Base-by-base conservation (phyloP, 345 rosid genomes). In the Hibiscus trionum region DNA sequence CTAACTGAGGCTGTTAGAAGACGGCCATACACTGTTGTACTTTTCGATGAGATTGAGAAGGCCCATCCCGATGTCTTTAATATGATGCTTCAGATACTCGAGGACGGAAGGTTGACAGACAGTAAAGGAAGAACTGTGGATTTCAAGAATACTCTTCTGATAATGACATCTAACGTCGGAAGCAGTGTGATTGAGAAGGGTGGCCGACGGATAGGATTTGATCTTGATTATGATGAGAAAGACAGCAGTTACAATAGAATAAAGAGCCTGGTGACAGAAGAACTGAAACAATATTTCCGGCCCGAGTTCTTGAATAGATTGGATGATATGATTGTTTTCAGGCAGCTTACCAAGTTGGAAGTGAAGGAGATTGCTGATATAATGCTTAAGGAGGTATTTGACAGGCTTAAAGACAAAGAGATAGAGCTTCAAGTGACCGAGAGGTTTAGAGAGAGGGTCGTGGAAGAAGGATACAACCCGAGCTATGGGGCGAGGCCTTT, bases 71-170 rank as follows among this genome's bases (percentile, higher is more conserved):
- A 95, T 77, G 99, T 95, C 73, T 95, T 95, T 80, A 93, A 95
- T 86, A 90, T 93, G 93, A 92, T 95, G 98, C 99, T 95, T 85
- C 99, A 95, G 72, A 92, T 95, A 75, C 90, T 95, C 0, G 99
- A 95, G 85, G 99, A 95, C 44, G 98, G 99, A 53, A 87, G 99
- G 82, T 75, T 95, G 77, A 95, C 98, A 0, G 99, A 95, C 78
- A 95, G 99, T 81, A 95, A 93, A 85, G 98, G 99, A 57, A 86
- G 99, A 80, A 92, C 98, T 0, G 99, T 95, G 9, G 99, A 95
- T 69, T 95, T 95, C 84, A 92, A 92, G 83, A 95, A 95, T 74
- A 95, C 99, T 19, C 98, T 95, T 71, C 82, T 95, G 72, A 92
- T 95, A 39, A 90, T 95, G 99, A 95, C 99, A 26, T 95, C 99